phyloP scores from a whole-genome alignment of 2,329 filamentous ascomycete genomes.

The Trichoderma sp. region DNA sequence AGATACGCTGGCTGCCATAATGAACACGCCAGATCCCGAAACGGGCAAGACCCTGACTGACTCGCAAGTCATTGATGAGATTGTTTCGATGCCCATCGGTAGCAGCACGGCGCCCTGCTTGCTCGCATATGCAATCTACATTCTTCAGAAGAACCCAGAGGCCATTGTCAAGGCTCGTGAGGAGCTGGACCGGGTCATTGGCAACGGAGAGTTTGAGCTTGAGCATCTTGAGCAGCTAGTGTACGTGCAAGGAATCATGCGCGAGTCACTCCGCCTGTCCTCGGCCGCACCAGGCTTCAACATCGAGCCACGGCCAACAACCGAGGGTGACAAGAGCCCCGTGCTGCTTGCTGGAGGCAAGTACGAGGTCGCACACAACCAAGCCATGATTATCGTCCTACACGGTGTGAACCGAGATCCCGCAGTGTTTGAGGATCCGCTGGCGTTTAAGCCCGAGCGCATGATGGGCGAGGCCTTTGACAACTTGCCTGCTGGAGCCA shows the following conservation, averaged over 20 bases:
- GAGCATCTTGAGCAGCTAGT: slow-evolving; percentile 50
- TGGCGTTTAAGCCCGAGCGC: slow-evolving; percentile 46
- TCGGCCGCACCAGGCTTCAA: slow-evolving; percentile 55
- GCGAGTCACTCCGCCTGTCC: slow-evolving; percentile 53
- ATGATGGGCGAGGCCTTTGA: slow-evolving; percentile 48
- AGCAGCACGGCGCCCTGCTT: slow-evolving; percentile 49
- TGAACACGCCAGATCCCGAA: slow-evolving; percentile 58
- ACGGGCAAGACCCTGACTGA: slow-evolving; percentile 58
- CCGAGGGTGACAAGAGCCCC: slow-evolving; percentile 39
- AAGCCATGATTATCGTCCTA: slow-evolving; percentile 48
- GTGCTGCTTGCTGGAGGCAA: slow-evolving; percentile 47
- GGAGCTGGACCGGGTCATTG: slow-evolving; percentile 53
- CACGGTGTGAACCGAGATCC: slow-evolving; percentile 51
- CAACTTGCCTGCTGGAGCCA: slow-evolving; percentile 42
- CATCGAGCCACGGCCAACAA: slow-evolving; percentile 44
- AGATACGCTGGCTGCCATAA: slow-evolving; percentile 59
- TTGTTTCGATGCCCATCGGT: slow-evolving; percentile 64
- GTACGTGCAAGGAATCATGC: slow-evolving; percentile 53
- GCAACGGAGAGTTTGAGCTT: slow-evolving; percentile 41
- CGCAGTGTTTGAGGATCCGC: slow-evolving; percentile 45
- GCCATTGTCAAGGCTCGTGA: slow-evolving; percentile 48
- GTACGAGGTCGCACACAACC: slow-evolving; percentile 48
- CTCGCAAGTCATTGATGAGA: slow-evolving; percentile 63
- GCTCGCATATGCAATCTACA: slow-evolving; percentile 46
- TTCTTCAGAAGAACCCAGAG: slow-evolving; percentile 50